A percentile compares a stretch with the other conserved stretches of the same genome.
These are phyloP conservation scores for Prunus campanulata DNA, from an alignment of 306 rosid species.

Conservation along the genomic window DNA sequence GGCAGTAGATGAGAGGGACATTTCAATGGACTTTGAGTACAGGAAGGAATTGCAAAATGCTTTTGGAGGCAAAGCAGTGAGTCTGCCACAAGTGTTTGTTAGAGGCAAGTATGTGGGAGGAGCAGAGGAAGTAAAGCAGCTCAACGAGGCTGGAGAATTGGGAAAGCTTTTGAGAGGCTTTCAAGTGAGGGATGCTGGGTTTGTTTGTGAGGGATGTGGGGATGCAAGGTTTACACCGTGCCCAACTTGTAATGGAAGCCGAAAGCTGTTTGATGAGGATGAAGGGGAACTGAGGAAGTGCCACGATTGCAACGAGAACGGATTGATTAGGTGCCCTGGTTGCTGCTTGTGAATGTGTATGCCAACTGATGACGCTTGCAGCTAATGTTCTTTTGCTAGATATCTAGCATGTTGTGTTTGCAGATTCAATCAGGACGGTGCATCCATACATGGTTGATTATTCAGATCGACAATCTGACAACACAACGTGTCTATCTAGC, in stretches of 20 bases:
- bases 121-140: constrained; percentile 60
- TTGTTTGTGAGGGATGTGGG: constrained; percentile 63
- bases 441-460: too few relatives aligned
- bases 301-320: constrained; percentile 73
- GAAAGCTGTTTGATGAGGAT: constrained; percentile 59
- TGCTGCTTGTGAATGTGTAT: constrained; percentile 44
- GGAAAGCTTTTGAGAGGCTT: constrained; percentile 51
- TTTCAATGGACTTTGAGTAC: constrained; percentile 77
- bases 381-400: not conserved
- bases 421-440: too few relatives aligned
- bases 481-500: too few relatives aligned
- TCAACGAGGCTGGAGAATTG: constrained; percentile 69
- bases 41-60: constrained; percentile 54
- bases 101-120: constrained; percentile 64
- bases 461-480: too few relatives aligned
- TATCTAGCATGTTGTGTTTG: too few relatives aligned
- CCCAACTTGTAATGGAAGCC: constrained; percentile 63
- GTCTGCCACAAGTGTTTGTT: constrained; percentile 66
- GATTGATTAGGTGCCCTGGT: constrained; percentile 66
- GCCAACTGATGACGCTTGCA: too few relatives aligned
- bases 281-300: constrained; percentile 59
- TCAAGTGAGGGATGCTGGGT: constrained; percentile 41
- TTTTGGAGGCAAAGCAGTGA: constrained; percentile 39
- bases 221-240: constrained; percentile 79
- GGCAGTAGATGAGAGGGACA: constrained; percentile 69